phyloP scores from a whole-genome alignment of 257 asterid genomes.

The Primulina eburnea region DNA sequence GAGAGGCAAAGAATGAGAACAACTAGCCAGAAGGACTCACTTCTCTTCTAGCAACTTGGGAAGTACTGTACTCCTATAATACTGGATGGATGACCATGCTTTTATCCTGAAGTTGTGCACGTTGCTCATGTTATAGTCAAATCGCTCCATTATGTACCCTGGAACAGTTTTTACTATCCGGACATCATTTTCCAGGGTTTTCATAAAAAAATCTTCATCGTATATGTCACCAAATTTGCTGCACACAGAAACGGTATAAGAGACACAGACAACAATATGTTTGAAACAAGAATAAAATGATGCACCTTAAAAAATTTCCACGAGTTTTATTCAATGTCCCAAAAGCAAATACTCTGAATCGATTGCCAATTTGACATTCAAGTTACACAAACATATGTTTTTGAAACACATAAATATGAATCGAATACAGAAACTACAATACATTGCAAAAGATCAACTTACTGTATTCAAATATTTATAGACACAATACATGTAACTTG shows the following conservation, averaged over 20 bases:
- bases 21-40: conserved; percentile 48
- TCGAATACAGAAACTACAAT: too few species aligned
- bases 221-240: conserved; percentile 92
- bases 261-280: conserved; percentile 20
- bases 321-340: too few species aligned
- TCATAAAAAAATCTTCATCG: conserved; percentile 80
- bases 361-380: too few species aligned
- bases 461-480: too few species aligned
- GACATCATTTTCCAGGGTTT: conserved; percentile 74
- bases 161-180: conserved; percentile 70
- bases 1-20: conserved; percentile 22
- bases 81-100: conserved; percentile 86
- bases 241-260: conserved; percentile 34
- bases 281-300: conserved; percentile 16
- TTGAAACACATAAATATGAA: too few species aligned
- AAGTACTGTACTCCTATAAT: conserved; percentile 74
- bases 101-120: conserved; percentile 90
- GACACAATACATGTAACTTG: too few species aligned
- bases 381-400: too few species aligned
- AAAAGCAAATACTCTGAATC: too few species aligned
- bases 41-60: conserved; percentile 94
- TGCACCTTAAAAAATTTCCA: conserved; percentile 5
- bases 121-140: conserved; percentile 80
- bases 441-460: too few species aligned
- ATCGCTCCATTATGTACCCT: conserved; percentile 79